Evolutionary conservation across 768 basidiomycete genomes (phyloP), one percentile per base, ranked within the genome.

Genomic region (Suillus decipiens): DNA sequence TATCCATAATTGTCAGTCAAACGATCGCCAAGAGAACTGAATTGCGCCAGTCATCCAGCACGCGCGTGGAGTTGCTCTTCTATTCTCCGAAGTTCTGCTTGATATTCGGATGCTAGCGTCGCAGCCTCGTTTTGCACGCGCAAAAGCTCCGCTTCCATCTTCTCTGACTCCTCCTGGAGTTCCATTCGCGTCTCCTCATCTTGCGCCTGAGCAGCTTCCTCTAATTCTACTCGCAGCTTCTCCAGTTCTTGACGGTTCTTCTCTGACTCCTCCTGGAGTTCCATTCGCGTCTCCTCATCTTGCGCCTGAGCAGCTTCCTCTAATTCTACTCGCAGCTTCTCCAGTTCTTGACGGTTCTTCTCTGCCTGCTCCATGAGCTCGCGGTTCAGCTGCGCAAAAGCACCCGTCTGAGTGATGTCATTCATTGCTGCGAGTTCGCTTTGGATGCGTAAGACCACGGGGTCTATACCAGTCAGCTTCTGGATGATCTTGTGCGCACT

Each of bases 371-470:
- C 80, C 59, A 77, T 76, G 11, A 85, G 73, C 61, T 86, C 85
- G 42, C 75, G 76, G 60, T 80, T 79, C 7, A 88, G 76, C 65
- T 86, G 86, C 43, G 68, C 77, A 10, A 80, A 85, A 6, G 86
- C 87, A 1, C 76, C 75, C 0, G 87, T 86, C 64, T 87, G 76
- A n/a, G 79, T 75, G 42, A 87, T 79, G 36, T 81, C 77, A 45
- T 80, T 75, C 8, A 79, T 74, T 58, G 81, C 76, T 37, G 80
- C 80, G 15, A 87, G 74, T 64, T 89, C 86, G 9, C 76, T 71
- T 68, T 87, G 87, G 43, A 88, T 86, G 34, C 77, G 80, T 9
- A 88, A 75, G 0, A 80, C 73, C 2, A 78, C 64, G 0, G 85
- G 80, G 5, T 71, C 69, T 39, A 79, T 81, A 48, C 71, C 67